Evolutionary conservation across 441 rosid genomes (phyloP).

Genomic region (Gossypium schwendimanii): DNA sequence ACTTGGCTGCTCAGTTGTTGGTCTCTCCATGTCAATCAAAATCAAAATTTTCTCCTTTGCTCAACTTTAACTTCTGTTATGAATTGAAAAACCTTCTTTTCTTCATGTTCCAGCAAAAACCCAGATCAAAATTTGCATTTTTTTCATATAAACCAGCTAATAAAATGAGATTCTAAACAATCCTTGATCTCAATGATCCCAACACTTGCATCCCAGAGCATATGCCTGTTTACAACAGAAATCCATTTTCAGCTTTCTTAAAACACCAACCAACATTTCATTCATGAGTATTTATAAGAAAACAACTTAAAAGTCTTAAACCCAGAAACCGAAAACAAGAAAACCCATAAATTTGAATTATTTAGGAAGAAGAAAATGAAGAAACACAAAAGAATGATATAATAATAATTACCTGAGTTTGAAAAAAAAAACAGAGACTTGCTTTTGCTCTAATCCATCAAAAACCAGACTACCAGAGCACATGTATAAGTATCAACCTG

Average conservation of each 20-base stretch:
- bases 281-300: background rate
- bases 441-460: constrained; percentile 23
- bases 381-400: background rate
- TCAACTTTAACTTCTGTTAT: constrained; percentile 4
- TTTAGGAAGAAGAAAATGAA: background rate
- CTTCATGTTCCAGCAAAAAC: constrained; percentile 29
- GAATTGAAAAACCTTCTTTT: background rate
- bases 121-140: constrained; percentile 27
- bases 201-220: constrained; percentile 15
- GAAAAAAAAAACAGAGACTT: constrained; percentile 25
- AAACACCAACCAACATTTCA: background rate
- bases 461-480: constrained; percentile 19
- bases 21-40: constrained; percentile 32
- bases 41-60: constrained; percentile 2
- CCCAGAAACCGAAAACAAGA: background rate
- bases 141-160: constrained; percentile 2
- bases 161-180: background rate
- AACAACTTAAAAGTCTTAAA: background rate
- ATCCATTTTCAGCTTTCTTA: background rate
- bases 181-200: constrained; percentile 5
- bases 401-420: constrained; percentile 22
- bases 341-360: background rate
- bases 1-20: constrained; percentile 7
- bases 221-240: constrained; percentile 18
- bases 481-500: constrained; percentile 12